Percentiles rank a stretch among this genome's conserved stretches.
Conservation (phyloP, 441 rosid genomes). For the Gossypium davidsonii region DNA sequence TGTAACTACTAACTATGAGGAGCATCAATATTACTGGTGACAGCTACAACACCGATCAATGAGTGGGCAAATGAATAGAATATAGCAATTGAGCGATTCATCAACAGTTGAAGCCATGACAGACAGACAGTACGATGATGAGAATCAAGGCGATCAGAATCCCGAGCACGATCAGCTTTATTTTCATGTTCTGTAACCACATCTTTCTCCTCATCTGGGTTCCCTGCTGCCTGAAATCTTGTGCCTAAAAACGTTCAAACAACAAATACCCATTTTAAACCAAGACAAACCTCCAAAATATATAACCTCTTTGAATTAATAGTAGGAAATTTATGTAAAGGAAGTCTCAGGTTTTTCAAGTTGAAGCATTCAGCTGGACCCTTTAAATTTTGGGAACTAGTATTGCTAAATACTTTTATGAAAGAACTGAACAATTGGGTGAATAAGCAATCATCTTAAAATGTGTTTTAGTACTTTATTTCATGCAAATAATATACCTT, state of each 20-base stretch:
- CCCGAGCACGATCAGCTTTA: slow-evolving; percentile 40
- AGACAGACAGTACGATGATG: slow-evolving; percentile 35
- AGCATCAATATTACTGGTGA: slow-evolving; percentile 1
- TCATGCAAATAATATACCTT: background rate
- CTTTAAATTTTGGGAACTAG: background rate
- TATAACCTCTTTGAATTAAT: background rate
- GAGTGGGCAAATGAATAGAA: too few relatives aligned
- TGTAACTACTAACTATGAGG: background rate
- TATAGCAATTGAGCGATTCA: background rate
- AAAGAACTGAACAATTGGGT: background rate
- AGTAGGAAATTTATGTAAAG: background rate
- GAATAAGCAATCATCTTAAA: background rate
- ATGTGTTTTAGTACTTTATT: background rate
- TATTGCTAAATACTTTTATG: background rate
- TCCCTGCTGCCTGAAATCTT: slow-evolving; percentile 47
- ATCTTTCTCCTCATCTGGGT: slow-evolving; percentile 41
- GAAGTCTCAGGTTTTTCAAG: background rate
- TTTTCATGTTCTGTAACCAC: slow-evolving; percentile 53
- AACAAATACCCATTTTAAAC: background rate
- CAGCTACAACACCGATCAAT: slow-evolving; percentile 5
- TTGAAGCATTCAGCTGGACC: background rate
- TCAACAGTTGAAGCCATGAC: slow-evolving; percentile 27
- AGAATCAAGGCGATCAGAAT: slow-evolving; percentile 37
- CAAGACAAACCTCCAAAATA: background rate
- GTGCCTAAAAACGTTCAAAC: slow-evolving; percentile 26